Conservation (phyloP, 2,329 filamentous ascomycete genomes). For the Drechslera avenae region DNA sequence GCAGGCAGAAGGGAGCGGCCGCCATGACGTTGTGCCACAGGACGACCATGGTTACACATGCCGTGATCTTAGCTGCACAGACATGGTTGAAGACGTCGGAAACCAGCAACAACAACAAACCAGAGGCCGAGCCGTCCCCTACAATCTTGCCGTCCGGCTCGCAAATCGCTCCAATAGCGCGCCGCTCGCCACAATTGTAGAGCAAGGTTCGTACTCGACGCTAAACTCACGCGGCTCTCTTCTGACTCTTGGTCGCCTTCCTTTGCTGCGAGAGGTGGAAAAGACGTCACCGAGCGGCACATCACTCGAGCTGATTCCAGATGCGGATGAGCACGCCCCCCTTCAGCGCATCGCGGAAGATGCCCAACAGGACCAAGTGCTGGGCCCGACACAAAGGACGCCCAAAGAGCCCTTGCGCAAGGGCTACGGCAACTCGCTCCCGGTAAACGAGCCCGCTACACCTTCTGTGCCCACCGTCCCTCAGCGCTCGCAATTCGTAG, state of each 20-base stretch:
- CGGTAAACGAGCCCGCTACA: conserved; percentile 12
- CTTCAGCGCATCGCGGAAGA: conserved; percentile 27
- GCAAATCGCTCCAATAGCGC: conserved; percentile 42
- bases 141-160: conserved; percentile 33
- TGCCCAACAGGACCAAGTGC: conserved; percentile 9
- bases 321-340: conserved; percentile 18
- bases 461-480: conserved; percentile 9
- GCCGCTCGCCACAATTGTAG: conserved; percentile 52
- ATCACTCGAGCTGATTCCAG: conserved; percentile 22
- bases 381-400: not conserved
- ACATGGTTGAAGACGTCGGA: conserved; percentile 6
- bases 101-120: conserved; percentile 26
- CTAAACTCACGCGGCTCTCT: conserved; percentile 44
- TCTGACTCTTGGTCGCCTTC: conserved; percentile 26
- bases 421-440: conserved; percentile 7
- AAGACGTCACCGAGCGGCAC: conserved; percentile 22
- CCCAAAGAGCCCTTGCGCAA: conserved; percentile 6
- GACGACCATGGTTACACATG: conserved; percentile 19
- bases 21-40: conserved; percentile 5
- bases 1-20: conserved; percentile 3
- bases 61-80: conserved; percentile 3
- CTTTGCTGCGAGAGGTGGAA: conserved; percentile 21
- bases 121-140: conserved; percentile 27
- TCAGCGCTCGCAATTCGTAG: conserved; percentile 9
- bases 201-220: conserved; percentile 51